A percentile compares a stretch with the other conserved stretches of the same genome.
Conservation (phyloP, 2,329 filamentous ascomycete species). For the Alternaria sp. region DNA sequence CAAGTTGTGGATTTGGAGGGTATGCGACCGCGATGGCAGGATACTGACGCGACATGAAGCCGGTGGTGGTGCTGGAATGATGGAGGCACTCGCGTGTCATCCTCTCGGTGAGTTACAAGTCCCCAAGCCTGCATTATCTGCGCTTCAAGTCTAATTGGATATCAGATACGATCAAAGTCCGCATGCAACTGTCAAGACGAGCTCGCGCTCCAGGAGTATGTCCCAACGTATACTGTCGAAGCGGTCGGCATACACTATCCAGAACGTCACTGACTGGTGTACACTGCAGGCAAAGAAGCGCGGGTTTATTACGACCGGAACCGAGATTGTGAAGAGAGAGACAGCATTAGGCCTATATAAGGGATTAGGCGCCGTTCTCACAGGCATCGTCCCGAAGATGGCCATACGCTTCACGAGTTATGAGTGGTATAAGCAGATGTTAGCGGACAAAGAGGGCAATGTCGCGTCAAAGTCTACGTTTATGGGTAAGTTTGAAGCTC, state of each 20-base stretch:
- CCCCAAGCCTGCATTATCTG: not conserved
- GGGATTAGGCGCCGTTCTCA: conserved; percentile 93
- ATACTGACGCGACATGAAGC: conserved; percentile 60
- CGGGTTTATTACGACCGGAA: conserved; percentile 85
- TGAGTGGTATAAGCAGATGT: conserved; percentile 87
- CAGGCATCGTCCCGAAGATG: conserved; percentile 98
- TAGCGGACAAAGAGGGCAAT: conserved; percentile 71
- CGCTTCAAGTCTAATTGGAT: conserved; percentile 20
- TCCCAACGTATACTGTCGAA: conserved; percentile 19
- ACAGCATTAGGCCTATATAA: conserved; percentile 95
- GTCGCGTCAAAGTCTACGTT: conserved; percentile 77
- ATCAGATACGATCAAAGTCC: conserved; percentile 98
- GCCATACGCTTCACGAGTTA: conserved; percentile 98
- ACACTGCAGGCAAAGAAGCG: conserved; percentile 68
- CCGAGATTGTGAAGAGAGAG: conserved; percentile 86
- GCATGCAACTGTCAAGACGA: conserved; percentile 95
- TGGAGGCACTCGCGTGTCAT: conserved; percentile 96
- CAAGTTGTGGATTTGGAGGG: not conserved
- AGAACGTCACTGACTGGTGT: conserved; percentile 20
- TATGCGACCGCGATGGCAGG: not conserved
- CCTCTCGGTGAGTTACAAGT: conserved; percentile 71
- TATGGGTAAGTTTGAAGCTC: conserved; percentile 59
- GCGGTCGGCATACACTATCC: not conserved
- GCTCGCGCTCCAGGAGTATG: conserved; percentile 78
- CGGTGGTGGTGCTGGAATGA: conserved; percentile 97